Evolutionary conservation across 192 early-diverging fungal genomes (phyloP).

Genomic region (Coemansia reversa): DNA sequence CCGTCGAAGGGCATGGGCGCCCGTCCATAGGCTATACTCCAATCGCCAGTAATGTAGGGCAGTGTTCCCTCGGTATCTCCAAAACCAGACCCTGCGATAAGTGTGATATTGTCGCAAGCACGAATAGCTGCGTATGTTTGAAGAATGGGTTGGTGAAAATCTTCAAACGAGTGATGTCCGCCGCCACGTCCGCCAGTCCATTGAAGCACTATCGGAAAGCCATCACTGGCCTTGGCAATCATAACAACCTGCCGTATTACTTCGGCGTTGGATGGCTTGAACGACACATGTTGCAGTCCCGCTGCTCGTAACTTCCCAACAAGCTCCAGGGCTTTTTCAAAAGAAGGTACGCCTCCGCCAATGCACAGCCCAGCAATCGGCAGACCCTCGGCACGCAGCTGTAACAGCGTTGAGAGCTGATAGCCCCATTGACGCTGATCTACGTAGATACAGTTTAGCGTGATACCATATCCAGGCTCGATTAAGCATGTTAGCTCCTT

Average conservation of each 20-base stretch:
- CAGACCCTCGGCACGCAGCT: conserved; percentile 78
- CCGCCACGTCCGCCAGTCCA: conserved; percentile 97
- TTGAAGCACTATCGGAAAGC: conserved; percentile 86
- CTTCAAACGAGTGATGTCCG: conserved; percentile 96
- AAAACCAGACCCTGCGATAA: conserved; percentile 91
- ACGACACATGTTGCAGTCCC: conserved; percentile 74
- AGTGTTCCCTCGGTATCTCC: conserved; percentile 82
- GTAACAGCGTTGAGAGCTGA: conserved; percentile 78
- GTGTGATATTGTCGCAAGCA: conserved; percentile 71
- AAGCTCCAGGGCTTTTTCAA: conserved; percentile 82
- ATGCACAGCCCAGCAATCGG: conserved; percentile 91
- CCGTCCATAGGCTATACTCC: conserved; percentile 73
- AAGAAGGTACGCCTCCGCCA: conserved; percentile 88
- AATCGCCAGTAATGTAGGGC: conserved; percentile 93
- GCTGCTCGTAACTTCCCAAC: conserved; percentile 70
- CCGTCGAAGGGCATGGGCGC: conserved; percentile 97
- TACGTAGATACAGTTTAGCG: conserved; percentile 87
- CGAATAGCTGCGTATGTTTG: conserved; percentile 67
- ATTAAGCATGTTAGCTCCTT: conserved; percentile 68
- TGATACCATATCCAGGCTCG: conserved; percentile 81
- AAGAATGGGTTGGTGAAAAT: conserved; percentile 89
- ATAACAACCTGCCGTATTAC: conserved; percentile 79
- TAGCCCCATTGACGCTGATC: conserved; percentile 82
- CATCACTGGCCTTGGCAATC: conserved; percentile 78
- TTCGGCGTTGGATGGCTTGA: conserved; percentile 81